Percentiles rank a stretch among this genome's conserved stretches.
Evolutionary conservation across 139 green algal genomes (phyloP).

Genomic region (Spirogloea muscicola): DNA sequence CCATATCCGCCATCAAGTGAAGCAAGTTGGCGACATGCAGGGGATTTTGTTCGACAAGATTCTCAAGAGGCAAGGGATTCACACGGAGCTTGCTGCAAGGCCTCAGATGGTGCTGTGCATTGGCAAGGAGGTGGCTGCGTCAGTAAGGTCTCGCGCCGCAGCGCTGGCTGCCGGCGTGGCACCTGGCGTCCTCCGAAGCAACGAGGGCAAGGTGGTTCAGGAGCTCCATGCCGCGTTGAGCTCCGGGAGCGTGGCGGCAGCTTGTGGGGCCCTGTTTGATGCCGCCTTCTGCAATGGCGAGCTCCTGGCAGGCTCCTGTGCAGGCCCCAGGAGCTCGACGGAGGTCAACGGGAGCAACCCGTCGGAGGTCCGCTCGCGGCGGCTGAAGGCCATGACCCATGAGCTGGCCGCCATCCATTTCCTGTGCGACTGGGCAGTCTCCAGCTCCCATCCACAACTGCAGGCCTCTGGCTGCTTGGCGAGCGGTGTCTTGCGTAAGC

Average conservation of each 20-base stretch:
- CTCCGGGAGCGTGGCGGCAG: not conserved
- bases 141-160: not conserved
- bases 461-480: not conserved
- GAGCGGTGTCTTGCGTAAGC: too few species aligned
- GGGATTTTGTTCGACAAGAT: not conserved
- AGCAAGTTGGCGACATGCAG: not conserved
- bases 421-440: constrained; percentile 29
- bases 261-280: not conserved
- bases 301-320: too few species aligned
- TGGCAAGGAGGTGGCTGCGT: not conserved
- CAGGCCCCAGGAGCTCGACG: too few species aligned
- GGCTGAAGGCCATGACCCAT: too few species aligned
- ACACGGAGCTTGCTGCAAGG: not conserved
- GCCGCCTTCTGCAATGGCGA: constrained; percentile 18
- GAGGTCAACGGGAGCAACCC: too few species aligned
- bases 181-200: not conserved
- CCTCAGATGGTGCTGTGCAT: not conserved
- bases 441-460: too few species aligned
- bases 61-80: not conserved
- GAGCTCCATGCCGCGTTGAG: not conserved
- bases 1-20: not conserved
- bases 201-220: constrained; percentile 3
- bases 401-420: constrained; percentile 13
- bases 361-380: too few species aligned
- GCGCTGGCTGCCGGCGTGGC: not conserved